A percentile compares a stretch with the other conserved stretches of the same genome.
Conservation (phyloP, 805 yeast species). For the Vanderwaltozyma yarrowii region DNA sequence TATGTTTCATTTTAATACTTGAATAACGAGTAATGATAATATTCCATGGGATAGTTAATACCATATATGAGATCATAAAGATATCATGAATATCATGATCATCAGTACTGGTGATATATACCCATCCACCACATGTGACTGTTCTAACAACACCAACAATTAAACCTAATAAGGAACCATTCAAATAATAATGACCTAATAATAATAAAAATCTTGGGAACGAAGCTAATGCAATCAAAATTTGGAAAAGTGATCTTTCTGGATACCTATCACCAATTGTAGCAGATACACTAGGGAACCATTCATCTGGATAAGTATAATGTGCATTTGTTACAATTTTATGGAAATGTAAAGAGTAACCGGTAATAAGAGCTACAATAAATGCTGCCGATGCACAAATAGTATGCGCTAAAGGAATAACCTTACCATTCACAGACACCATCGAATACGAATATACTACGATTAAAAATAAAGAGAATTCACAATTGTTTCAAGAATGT, state of each 20-base stretch:
- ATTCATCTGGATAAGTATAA: constrained; percentile 91
- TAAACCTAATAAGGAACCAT: constrained; percentile 11
- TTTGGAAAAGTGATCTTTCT: constrained; percentile 85
- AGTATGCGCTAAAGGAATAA: constrained; percentile 64
- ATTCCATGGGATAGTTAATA: constrained; percentile 89
- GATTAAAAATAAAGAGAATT: no score
- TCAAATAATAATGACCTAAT: constrained; percentile 35
- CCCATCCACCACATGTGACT: constrained; percentile 97
- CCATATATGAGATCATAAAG: constrained; percentile 85
- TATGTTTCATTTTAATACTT: constrained; percentile 24
- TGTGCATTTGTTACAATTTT: constrained; percentile 83
- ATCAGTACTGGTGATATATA: constrained; percentile 91
- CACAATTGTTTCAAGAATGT: no score
- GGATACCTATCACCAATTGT: constrained; percentile 97
- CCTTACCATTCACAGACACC: constrained; percentile 47
- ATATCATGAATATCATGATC: constrained; percentile 95
- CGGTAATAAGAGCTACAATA: constrained; percentile 61
- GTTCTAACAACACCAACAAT: constrained; percentile 76
- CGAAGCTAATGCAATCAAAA: constrained; percentile 83
- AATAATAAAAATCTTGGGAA: constrained; percentile 79
- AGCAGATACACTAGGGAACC: constrained; percentile 98
- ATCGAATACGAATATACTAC: constrained; percentile 5
- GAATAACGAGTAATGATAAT: constrained; percentile 46
- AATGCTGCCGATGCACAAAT: constrained; percentile 67
- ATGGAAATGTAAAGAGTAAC: constrained; percentile 67